Evolutionary conservation across 148 eudicot species (phyloP).

Genomic region (Arbutus unedo): DNA sequence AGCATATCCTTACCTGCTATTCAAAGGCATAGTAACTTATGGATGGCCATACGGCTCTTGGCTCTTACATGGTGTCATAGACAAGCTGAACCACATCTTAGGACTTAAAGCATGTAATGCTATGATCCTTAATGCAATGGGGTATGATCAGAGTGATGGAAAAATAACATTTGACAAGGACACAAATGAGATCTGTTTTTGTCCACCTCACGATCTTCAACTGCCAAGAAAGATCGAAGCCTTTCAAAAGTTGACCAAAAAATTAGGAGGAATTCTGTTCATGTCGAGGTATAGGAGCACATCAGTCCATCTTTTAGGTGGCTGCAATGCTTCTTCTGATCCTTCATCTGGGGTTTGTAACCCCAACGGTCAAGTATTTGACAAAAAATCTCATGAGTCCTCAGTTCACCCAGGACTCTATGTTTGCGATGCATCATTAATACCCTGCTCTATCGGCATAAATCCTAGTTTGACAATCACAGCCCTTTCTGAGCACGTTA

Average conservation of each 20-base stretch:
- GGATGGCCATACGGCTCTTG: constrained; percentile 25
- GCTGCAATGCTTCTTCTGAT: constrained; percentile 37
- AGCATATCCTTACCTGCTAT: constrained; percentile 28
- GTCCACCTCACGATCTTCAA: constrained; percentile 29
- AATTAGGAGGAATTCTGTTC: constrained; percentile 34
- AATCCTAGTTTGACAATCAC: constrained; percentile 37
- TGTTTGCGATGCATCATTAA: constrained; percentile 37
- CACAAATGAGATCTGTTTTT: constrained; percentile 14
- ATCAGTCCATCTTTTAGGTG: constrained; percentile 41
- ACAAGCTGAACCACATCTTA: constrained; percentile 21
- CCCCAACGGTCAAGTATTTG: constrained; percentile 34
- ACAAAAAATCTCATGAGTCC: neutral
- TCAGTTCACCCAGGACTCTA: constrained; percentile 31
- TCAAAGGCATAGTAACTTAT: constrained; percentile 33
- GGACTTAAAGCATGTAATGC: constrained; percentile 19
- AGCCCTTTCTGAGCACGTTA: constrained; percentile 29
- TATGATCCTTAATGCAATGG: constrained; percentile 39
- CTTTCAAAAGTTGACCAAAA: constrained; percentile 30
- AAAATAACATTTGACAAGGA: constrained; percentile 28
- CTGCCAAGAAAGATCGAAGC: constrained; percentile 30
- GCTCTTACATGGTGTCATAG: constrained; percentile 24
- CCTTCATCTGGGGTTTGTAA: constrained; percentile 33
- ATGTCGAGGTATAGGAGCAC: constrained; percentile 33
- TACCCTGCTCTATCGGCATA: constrained; percentile 36
- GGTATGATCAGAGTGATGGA: constrained; percentile 34